Evolutionary conservation across 139 green algal species (phyloP), one percentile per base, ranked within the genome.

Genomic region (Coelastrella sp.): DNA sequence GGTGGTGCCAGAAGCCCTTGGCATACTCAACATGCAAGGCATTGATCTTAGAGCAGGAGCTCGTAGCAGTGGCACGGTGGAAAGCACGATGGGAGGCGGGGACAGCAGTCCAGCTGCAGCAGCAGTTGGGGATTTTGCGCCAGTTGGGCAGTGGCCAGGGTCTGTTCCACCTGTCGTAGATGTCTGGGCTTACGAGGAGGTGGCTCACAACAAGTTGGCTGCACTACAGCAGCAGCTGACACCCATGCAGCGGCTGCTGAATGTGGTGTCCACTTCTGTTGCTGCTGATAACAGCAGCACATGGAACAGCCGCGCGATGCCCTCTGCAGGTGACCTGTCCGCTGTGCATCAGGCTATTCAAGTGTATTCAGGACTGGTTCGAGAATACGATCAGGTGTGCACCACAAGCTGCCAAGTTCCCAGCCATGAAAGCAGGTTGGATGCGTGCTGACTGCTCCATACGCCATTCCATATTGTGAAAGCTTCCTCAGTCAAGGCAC

Each of bases 171-270:
- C 59, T 8, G 72, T 92, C 0, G 60, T 89, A 14, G 89, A 89
- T 82, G 89, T 87, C 15, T 91, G 66, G 66, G 68, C 57, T 12
- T 91, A 74, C 70, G 82, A 92, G 74, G 89, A 92, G 82, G 25
- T 89, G 19, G 60, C 74, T 7, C 19, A 14, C n/a, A 61, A 73
- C 15, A 73, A 70, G 82, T 35, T 85, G 74, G 61, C 27, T 19
- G 74, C 59, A 35, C 68, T 88, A 68, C 81, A 83, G 78, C 14
- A 86, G 68, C 25, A 82, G 65, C 7, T 84, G 68, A 19, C 66
- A 3, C 25, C 80, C 4, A 73, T 91, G 68, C 27, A 84, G 70
- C 22, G n/a, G 61, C 49, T 70, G 68, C 72, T 86, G 60, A 19
- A 81, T 11, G 24, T 12, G 6, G 56, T 73, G 22, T 66, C 27